Evolutionary conservation across 345 rosid genomes (phyloP).

Genomic region (Rhodomyrtus tomentosa): DNA sequence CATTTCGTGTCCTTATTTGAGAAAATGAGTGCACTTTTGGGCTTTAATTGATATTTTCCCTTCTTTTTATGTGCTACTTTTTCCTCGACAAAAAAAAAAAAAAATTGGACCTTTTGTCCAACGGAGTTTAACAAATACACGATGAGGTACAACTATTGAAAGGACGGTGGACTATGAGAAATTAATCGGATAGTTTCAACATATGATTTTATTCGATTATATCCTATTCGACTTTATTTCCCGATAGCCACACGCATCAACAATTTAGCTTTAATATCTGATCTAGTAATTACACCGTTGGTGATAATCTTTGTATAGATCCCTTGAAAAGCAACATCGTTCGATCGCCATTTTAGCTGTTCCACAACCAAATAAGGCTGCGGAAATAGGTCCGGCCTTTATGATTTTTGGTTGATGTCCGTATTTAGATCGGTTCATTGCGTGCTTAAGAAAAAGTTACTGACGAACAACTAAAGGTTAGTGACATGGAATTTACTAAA

Average conservation of each 20-base stretch:
- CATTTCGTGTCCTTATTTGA: too few species aligned
- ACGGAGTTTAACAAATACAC: neutral
- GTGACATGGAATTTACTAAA: neutral
- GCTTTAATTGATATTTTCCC: too few species aligned
- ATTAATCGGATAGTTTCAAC: neutral
- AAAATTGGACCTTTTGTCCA: neutral
- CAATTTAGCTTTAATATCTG: too few species aligned
- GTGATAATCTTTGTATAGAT: too few species aligned
- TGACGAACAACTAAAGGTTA: neutral
- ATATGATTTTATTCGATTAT: too few species aligned
- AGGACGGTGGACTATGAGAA: neutral
- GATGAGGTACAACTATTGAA: neutral
- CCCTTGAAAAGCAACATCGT: too few species aligned
- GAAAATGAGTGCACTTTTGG: too few species aligned
- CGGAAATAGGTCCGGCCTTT: neutral
- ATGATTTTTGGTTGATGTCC: neutral
- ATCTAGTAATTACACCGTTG: too few species aligned
- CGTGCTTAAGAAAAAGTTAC: neutral
- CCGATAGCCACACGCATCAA: too few species aligned
- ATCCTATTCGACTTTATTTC: too few species aligned
- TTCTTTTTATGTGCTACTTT: neutral
- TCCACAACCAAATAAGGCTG: neutral
- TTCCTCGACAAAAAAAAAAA: too few species aligned
- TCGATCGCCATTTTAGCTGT: too few species aligned
- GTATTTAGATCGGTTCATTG: neutral